phyloP scores from a whole-genome alignment of 2,329 filamentous ascomycete species.

The Fusarium chuoi region DNA sequence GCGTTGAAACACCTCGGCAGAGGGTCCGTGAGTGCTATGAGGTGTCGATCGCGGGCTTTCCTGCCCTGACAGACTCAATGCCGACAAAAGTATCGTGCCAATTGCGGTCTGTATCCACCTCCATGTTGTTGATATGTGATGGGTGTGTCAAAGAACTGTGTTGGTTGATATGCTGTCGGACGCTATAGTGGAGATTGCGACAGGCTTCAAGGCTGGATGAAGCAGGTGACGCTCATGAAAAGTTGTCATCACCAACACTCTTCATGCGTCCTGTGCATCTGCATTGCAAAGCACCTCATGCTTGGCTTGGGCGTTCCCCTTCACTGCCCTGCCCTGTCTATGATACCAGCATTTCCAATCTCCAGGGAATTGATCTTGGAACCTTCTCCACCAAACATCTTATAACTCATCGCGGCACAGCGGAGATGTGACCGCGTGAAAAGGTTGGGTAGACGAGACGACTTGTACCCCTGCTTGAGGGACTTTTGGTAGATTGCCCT shows the following conservation, averaged over 20 bases:
- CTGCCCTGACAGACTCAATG: slow-evolving; percentile 33
- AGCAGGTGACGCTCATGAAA: slow-evolving; percentile 32
- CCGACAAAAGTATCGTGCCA: slow-evolving; percentile 21
- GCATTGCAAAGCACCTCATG: slow-evolving; percentile 10
- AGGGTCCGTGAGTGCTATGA: slow-evolving; percentile 17
- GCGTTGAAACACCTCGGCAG: slow-evolving; percentile 23
- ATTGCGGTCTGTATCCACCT: slow-evolving; percentile 7
- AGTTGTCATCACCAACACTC: slow-evolving; percentile 38
- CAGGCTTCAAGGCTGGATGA: slow-evolving; percentile 27
- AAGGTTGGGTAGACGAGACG: background rate
- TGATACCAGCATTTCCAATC: background rate
- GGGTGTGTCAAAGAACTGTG: slow-evolving; percentile 15
- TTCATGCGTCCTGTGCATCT: slow-evolving; percentile 25
- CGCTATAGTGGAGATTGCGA: slow-evolving; percentile 19
- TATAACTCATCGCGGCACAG: slow-evolving; percentile 27
- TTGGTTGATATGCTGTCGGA: slow-evolving; percentile 33
- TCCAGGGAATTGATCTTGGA: slow-evolving; percentile 1
- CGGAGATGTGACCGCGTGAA: slow-evolving; percentile 29
- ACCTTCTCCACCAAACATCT: slow-evolving; percentile 28
- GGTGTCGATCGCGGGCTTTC: slow-evolving; percentile 31
- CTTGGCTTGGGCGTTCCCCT: background rate
- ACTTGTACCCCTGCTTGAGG: slow-evolving; percentile 27
- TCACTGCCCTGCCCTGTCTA: background rate
- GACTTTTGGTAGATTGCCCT: slow-evolving; percentile 28
- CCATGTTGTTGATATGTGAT: slow-evolving; percentile 22